Base-by-base conservation (phyloP, 2,329 filamentous ascomycete genomes). In the Fusarium sterilihyphosum region DNA sequence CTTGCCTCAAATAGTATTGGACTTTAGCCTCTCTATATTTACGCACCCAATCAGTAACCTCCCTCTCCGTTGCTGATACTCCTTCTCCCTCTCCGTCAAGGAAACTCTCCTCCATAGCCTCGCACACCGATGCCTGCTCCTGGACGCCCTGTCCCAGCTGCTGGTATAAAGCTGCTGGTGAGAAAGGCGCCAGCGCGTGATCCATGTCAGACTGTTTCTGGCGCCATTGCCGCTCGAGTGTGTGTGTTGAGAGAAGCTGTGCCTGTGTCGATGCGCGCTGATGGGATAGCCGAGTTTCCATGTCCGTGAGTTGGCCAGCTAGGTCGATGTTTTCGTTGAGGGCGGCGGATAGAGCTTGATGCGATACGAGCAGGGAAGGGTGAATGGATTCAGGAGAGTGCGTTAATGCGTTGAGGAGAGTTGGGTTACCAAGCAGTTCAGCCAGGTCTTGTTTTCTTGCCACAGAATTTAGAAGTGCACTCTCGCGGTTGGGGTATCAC, bases 171-270 rank as follows among this genome's bases (percentile, higher is more conserved):
- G 93, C 92, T 49, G 94, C 93, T 0, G 96, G 95, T 33, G 94
- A 93, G 84, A 97, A 98, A 2, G 94, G 93, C 41, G 91, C 90
- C 69, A 98, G 85, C 12, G 94, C 94, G 59, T 90, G 88, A 81
- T 98, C 96, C 89, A 98, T 96, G 78, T 96, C 94, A 3, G 90
- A 88, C 82, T 98, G 94, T 82, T 96, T 97, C 76, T 93, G 90
- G 63, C 92, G 91, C 94, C 96, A 98, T 79, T 96, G 92, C n/a
- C 95, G 90, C 84, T 98, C 96, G 22, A 98, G 89, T 3, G 94
- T 93, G 78, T 96, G 93, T 29, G 96, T 90, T 17, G 94, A 89
- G 3, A 98, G 88, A 1, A 98, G 89, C 67, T 95, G 92, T 8
- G 94, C 92, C 80, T 97, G 94, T 0, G 94, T 93, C 3, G 89